These are phyloP conservation scores for Setaria italica DNA, from an alignment of 202 grass and related monocot species.

Conservation along the genomic window DNA sequence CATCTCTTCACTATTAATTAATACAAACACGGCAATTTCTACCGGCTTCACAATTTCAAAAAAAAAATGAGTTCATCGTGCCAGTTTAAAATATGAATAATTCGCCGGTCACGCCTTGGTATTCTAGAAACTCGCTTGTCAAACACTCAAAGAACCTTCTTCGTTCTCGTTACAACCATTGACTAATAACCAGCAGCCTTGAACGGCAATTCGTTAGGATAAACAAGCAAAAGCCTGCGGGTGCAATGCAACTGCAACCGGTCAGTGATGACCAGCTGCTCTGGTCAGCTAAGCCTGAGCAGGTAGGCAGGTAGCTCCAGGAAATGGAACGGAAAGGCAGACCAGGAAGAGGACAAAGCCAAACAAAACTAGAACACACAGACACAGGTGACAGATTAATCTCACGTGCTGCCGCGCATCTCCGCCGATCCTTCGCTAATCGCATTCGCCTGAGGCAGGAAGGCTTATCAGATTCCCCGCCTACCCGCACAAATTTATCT, in stretches of 20 bases:
- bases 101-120: background rate
- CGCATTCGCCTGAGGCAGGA: background rate
- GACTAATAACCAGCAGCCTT: background rate
- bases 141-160: constrained; percentile 54
- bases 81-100: too few species aligned
- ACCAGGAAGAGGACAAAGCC: background rate
- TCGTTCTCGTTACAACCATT: constrained; percentile 7
- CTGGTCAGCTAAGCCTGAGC: constrained; percentile 14
- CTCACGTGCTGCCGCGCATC: background rate
- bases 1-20: too few species aligned
- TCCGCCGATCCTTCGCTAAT: constrained; percentile 45
- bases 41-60: too few species aligned
- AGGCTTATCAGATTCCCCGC: background rate
- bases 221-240: background rate
- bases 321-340: constrained; percentile 46
- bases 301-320: background rate
- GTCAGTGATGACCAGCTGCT: constrained; percentile 20
- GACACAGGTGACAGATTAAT: background rate
- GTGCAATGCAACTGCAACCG: background rate
- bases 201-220: background rate
- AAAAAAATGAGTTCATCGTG: too few species aligned
- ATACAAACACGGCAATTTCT: too few species aligned
- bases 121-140: constrained; percentile 48
- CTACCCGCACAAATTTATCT: background rate
- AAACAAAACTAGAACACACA: background rate